These are phyloP conservation scores for Penicillium sp. DNA, from an alignment of 2,329 filamentous ascomycete genomes.

Conservation along the genomic window DNA sequence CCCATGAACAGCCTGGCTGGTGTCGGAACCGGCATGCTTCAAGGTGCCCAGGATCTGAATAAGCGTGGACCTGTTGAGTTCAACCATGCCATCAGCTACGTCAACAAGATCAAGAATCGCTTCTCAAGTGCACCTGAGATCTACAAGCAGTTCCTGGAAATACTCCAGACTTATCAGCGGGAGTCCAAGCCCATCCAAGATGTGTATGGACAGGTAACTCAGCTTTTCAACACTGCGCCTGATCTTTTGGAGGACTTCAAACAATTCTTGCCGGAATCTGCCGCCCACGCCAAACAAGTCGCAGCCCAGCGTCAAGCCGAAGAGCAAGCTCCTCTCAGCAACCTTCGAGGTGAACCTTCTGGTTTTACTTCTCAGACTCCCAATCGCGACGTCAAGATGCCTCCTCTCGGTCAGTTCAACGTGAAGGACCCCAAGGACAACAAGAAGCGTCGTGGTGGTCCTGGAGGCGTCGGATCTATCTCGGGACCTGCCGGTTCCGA, in stretches of 20 bases:
- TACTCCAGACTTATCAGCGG: conserved; percentile 94
- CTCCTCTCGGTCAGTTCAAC: conserved; percentile 92
- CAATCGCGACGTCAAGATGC: conserved; percentile 67
- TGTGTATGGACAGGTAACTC: conserved; percentile 95
- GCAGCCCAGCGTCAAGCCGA: conserved; percentile 64
- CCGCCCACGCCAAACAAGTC: conserved; percentile 66
- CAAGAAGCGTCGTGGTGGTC: conserved; percentile 78
- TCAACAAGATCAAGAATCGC: conserved; percentile 99
- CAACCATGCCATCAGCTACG: conserved; percentile 98
- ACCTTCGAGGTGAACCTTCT: conserved; percentile 57
- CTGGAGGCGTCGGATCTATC: conserved; percentile 40
- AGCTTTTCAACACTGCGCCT: conserved; percentile 87
- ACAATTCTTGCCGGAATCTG: conserved; percentile 93
- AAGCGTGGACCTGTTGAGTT: conserved; percentile 96
- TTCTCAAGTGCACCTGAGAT: conserved; percentile 97
- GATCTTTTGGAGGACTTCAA: conserved; percentile 98
- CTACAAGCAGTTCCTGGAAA: conserved; percentile 98
- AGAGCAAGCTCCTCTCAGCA: conserved; percentile 68
- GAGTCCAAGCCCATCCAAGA: conserved; percentile 98
- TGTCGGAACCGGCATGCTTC: conserved; percentile 60
- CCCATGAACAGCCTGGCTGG: conserved; percentile 64
- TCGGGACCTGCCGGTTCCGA: conserved; percentile 37
- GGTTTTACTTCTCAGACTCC: conserved; percentile 54
- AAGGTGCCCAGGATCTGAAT: conserved; percentile 62
- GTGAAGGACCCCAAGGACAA: conserved; percentile 82